phyloP scores from a whole-genome alignment of 495 filamentous ascomycete species.

The Paragyromitra xinjiangensis region DNA sequence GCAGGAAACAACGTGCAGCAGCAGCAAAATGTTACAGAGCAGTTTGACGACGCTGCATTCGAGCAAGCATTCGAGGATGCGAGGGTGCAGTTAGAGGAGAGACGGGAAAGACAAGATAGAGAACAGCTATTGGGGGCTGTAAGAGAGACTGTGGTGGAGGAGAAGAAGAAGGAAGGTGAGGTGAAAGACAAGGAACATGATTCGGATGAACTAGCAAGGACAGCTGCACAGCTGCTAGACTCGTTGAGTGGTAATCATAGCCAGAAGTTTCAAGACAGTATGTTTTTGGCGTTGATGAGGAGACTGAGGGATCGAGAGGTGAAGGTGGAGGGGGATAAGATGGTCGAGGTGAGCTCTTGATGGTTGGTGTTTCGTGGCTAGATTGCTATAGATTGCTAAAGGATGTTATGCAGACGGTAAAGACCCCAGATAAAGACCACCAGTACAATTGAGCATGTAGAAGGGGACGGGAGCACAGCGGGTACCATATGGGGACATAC shows the following conservation, averaged over 20 bases:
- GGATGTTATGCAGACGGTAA: conserved; percentile 3
- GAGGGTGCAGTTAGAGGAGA: conserved; percentile 24
- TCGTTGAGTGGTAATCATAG: conserved; percentile 72
- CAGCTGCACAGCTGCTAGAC: conserved; percentile 76
- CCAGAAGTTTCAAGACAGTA: conserved; percentile 79
- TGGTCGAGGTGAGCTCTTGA: conserved; percentile 50
- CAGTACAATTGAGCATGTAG: conserved; percentile 1
- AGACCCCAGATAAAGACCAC: not conserved
- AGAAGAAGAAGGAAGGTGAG: conserved; percentile 62
- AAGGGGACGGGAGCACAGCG: not conserved
- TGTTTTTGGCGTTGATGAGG: conserved; percentile 80
- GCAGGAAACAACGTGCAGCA: conserved; percentile 3
- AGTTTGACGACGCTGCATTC: conserved; percentile 60
- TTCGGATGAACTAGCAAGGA: conserved; percentile 73
- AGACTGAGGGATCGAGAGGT: conserved; percentile 55
- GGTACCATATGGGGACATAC: conserved; percentile 8
- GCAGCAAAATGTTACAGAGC: conserved; percentile 7
- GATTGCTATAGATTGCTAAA: not conserved
- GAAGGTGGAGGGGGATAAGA: conserved; percentile 53
- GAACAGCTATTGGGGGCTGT: conserved; percentile 7
- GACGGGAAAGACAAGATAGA: not conserved
- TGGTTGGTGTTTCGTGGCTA: not conserved
- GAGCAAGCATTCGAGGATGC: conserved; percentile 58
- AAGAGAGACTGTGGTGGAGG: conserved; percentile 46
- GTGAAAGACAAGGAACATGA: conserved; percentile 59